phyloP scores from a whole-genome alignment of 352 stramenopile species.

The Phytophthora litchii region DNA sequence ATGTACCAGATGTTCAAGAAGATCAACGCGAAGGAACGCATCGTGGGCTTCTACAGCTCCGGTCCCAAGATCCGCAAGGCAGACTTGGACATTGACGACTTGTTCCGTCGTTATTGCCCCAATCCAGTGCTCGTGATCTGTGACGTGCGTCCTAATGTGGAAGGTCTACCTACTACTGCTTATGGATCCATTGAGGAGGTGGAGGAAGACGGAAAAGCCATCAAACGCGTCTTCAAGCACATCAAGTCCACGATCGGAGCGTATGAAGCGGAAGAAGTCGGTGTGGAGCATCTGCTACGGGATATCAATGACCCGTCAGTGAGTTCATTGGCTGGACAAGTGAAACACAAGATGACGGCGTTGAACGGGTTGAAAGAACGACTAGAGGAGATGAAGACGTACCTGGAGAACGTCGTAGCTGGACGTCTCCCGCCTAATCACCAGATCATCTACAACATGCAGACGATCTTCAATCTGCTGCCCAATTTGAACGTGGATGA shows the following conservation, averaged over 20 bases:
- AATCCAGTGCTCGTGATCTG: constrained; percentile 99
- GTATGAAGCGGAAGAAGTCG: constrained; percentile 96
- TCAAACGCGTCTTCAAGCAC: constrained; percentile 98
- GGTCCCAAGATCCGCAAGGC: constrained; percentile 96
- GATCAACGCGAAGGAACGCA: constrained; percentile 96
- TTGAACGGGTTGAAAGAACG: constrained; percentile 93
- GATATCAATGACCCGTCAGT: constrained; percentile 99
- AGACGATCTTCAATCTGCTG: constrained; percentile 99
- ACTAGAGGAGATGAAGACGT: constrained; percentile 98
- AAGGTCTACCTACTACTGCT: constrained; percentile 96
- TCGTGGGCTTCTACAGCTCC: constrained; percentile 99
- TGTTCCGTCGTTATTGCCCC: constrained; percentile 95
- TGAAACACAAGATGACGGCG: constrained; percentile 98
- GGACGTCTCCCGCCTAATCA: constrained; percentile 79
- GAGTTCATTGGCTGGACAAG: constrained; percentile 96
- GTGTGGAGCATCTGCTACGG: constrained; percentile 98
- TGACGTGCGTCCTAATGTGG: constrained; percentile 96
- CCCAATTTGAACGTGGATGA: constrained; percentile 98
- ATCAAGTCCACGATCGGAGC: constrained; percentile 96
- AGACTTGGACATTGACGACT: constrained; percentile 95
- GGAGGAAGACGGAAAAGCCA: constrained; percentile 94
- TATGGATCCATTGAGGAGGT: constrained; percentile 98
- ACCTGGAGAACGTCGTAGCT: constrained; percentile 94
- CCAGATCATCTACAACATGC: constrained; percentile 99
- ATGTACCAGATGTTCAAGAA: constrained; percentile 98